A percentile compares a stretch with the other conserved stretches of the same genome.
Evolutionary conservation across 768 basidiomycete genomes (phyloP).

Genomic region (Hypholoma fasciculare): DNA sequence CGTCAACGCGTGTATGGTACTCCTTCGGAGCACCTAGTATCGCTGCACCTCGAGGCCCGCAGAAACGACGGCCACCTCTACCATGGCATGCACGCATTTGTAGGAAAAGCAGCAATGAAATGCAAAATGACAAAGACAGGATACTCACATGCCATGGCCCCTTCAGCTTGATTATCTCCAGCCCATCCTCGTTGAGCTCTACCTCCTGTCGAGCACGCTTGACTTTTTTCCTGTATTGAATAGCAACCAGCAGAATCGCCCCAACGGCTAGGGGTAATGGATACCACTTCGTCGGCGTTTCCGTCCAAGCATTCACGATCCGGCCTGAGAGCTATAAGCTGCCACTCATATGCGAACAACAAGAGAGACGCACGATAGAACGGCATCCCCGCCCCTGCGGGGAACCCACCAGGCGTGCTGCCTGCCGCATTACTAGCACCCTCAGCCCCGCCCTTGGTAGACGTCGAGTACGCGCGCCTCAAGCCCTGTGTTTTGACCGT

Average conservation of each 20-base stretch:
- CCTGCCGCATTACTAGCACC: conserved; percentile 19
- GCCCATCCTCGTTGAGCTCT: conserved; percentile 79
- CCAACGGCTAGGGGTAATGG: conserved; percentile 91
- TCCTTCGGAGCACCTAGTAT: too few species aligned
- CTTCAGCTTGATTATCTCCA: conserved; percentile 76
- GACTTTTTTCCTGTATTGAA: conserved; percentile 70
- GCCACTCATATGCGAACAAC: not conserved
- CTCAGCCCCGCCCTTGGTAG: conserved; percentile 31
- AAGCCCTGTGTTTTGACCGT: conserved; percentile 41
- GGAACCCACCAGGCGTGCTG: conserved; percentile 19
- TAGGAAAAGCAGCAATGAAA: not conserved
- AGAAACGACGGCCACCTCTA: not conserved
- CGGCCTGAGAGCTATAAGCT: conserved; percentile 41
- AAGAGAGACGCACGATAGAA: conserved; percentile 48
- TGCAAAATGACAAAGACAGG: not conserved
- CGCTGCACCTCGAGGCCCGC: too few species aligned
- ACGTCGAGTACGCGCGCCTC: conserved; percentile 41
- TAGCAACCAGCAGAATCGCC: conserved; percentile 78
- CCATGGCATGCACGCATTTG: not conserved
- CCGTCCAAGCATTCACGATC: conserved; percentile 75
- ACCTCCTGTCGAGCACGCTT: conserved; percentile 58
- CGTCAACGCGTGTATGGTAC: not conserved
- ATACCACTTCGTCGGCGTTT: conserved; percentile 94
- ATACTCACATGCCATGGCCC: conserved; percentile 89
- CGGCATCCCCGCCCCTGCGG: conserved; percentile 31